Base-by-base conservation (phyloP, 2,329 filamentous ascomycete genomes). In the Aureobasidium sp. region DNA sequence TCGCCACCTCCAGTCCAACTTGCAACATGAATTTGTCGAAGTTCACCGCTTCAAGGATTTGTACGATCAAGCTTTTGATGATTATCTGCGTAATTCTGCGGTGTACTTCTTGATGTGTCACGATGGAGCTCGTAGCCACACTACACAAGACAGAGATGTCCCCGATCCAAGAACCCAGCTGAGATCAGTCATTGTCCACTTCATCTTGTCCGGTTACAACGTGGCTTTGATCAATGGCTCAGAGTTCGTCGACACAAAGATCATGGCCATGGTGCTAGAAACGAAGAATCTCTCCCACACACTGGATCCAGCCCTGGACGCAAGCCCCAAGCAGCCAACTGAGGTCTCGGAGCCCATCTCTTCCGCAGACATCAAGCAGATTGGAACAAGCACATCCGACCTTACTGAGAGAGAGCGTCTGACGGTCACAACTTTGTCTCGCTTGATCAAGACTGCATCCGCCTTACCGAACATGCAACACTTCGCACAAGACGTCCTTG, bases 31-130 rank as follows among this genome's bases (percentile, higher is more conserved):
- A 41, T 5, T 37, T 9, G n/a, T 67, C 70, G 17, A 63, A 63
- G n/a, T 65, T 67, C 2, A 69, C 76, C 56, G 72, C 75, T 83
- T 45, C 74, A 78, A 52, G 68, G 75, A 1, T 45, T 20, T 49
- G 31, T n/a, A 61, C 11, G 61, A 63, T 42, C 55, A 71, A 0
- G 75, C 74, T 0, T 91, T 89, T 67, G 64, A 71, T 5, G 67
- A 78, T 1, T 88, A 89, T 67, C 74, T 89, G 1, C 65, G 75
- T 2, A 68, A 70, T 1, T 78, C 80, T 27, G 80, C 83, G 0
- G 76, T 85, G 3, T 86, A 88, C 68, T 89, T 91, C 66, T 74
- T 90, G 58, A 82, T 91, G 76, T 84, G 82, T 58, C 86, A 89
- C 66, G 85, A 90, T 70, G 87, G 86, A 49, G 77, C 78, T 45